Conservation (phyloP, 2,329 filamentous ascomycete genomes). For the Fusarium ambrosium region DNA sequence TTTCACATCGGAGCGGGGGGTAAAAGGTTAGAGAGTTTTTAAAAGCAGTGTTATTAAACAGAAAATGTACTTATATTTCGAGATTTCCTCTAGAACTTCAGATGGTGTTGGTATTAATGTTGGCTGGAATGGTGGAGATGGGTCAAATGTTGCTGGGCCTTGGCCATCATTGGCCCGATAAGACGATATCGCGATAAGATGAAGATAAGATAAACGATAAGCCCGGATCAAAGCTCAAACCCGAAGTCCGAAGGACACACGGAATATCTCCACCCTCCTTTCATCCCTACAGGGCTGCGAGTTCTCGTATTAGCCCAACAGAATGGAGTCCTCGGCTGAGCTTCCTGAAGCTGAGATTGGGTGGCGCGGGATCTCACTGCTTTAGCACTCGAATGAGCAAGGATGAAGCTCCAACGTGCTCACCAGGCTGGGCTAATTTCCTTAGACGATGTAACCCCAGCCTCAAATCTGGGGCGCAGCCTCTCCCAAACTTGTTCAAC, state of each 20-base stretch:
- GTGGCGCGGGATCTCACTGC: neutral
- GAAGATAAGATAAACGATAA: neutral
- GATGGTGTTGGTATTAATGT: neutral
- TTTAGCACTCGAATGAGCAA: neutral
- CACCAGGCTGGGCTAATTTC: neutral
- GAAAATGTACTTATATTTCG: neutral
- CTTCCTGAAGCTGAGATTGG: neutral
- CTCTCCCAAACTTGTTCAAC: neutral
- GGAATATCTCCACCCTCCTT: neutral
- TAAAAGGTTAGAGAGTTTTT: too few relatives aligned
- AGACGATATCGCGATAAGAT: neutral
- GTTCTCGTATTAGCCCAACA: neutral
- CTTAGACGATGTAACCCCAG: neutral
- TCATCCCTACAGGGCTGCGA: neutral
- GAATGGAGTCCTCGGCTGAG: neutral
- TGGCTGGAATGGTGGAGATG: neutral
- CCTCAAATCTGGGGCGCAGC: neutral
- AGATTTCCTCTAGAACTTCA: neutral
- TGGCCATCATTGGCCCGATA: neutral
- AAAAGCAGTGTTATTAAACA: neutral
- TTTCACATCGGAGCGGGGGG: neutral
- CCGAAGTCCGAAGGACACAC: neutral
- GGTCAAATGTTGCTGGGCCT: neutral
- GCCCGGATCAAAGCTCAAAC: neutral
- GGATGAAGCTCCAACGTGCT: neutral